Conservation (phyloP, 139 green algal species). For the Pleodorina starrii region DNA sequence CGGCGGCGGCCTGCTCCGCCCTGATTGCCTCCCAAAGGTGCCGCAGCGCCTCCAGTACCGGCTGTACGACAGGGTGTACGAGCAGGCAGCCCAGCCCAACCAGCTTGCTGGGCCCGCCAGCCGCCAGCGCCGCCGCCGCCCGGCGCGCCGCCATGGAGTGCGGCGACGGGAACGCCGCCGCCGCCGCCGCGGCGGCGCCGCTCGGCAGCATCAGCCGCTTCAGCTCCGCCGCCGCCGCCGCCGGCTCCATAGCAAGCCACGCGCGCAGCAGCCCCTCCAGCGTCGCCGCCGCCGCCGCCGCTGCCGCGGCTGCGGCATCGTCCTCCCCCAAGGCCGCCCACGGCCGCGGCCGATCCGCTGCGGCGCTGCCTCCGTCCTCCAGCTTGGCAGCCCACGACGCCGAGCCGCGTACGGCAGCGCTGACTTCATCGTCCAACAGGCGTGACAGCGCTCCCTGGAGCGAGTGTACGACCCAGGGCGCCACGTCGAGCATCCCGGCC, state of each 20-base stretch:
- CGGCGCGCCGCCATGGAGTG: not conserved
- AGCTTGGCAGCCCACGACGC: not conserved
- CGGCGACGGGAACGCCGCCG: not conserved
- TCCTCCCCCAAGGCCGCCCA: not conserved
- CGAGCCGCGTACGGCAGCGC: not conserved
- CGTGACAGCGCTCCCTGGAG: not conserved
- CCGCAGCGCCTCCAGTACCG: slow-evolving; percentile 28
- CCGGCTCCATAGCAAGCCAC: not conserved
- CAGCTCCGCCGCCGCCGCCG: not conserved
- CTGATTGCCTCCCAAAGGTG: not conserved
- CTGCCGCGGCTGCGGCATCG: not conserved
- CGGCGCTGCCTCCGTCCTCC: not conserved
- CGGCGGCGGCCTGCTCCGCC: not conserved
- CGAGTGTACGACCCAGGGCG: slow-evolving; percentile 17
- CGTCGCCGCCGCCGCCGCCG: not conserved
- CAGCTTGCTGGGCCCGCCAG: not conserved
- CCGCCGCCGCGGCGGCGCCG: not conserved
- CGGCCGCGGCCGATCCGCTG: not conserved
- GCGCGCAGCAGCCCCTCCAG: not conserved
- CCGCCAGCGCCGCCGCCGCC: not conserved
- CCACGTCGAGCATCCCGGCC: slow-evolving; percentile 20
- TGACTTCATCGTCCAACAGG: not conserved
- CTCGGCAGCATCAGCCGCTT: slow-evolving; percentile 1
- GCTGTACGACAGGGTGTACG: slow-evolving; percentile 32
- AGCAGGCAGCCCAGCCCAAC: slow-evolving; percentile 28